Conservation (phyloP, 208 protist species). For the Trypanosoma lewisi region DNA sequence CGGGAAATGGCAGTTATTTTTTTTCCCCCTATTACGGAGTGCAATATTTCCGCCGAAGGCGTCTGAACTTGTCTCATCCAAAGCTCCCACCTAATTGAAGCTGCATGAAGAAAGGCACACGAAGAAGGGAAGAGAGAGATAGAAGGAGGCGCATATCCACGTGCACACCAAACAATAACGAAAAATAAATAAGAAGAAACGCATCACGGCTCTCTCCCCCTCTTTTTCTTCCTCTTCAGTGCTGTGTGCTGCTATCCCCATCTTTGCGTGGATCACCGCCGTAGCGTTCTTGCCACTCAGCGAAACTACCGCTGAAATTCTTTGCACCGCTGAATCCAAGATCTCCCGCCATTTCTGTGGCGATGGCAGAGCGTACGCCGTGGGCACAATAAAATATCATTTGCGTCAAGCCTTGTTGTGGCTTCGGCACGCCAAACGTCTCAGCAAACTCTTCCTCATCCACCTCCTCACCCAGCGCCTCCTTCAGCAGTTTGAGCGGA, state of each 20-base stretch:
- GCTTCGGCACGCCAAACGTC: slow-evolving; percentile 44
- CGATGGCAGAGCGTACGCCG: slow-evolving; percentile 61
- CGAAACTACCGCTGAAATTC: slow-evolving; percentile 69
- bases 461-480: slow-evolving; percentile 38
- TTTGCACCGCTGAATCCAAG: slow-evolving; percentile 45
- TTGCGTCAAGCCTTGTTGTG: slow-evolving; percentile 35
- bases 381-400: slow-evolving; percentile 78
- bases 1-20: too few relatives aligned
- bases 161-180: too few relatives aligned
- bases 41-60: too few relatives aligned
- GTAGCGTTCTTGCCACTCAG: slow-evolving; percentile 38
- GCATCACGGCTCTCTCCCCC: background rate
- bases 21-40: too few relatives aligned
- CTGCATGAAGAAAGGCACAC: too few relatives aligned
- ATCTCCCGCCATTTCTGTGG: slow-evolving; percentile 60
- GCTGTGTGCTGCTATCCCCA: background rate
- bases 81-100: too few relatives aligned
- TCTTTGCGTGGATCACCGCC: background rate
- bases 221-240: too few relatives aligned
- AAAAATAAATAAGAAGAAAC: slow-evolving; percentile 8
- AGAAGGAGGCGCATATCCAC: too few relatives aligned
- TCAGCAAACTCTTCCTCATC: slow-evolving; percentile 49
- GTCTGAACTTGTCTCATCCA: too few relatives aligned
- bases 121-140: too few relatives aligned
- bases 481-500: slow-evolving; percentile 51